These are phyloP conservation scores for Neurospora sp. DNA, from an alignment of 495 filamentous ascomycete species.

Conservation along the genomic window DNA sequence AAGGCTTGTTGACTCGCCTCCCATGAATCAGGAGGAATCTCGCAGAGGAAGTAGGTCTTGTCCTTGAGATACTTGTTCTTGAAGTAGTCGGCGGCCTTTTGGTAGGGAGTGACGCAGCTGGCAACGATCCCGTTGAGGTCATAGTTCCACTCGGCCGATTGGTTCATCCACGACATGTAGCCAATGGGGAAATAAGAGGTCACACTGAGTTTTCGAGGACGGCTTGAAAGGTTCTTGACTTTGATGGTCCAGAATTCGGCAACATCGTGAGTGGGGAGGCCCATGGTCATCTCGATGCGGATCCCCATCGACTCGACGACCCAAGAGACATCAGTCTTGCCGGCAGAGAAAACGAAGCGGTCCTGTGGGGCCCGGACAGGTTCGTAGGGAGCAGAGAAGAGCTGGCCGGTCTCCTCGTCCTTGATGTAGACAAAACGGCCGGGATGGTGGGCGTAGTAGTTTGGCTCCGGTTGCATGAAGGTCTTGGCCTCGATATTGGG, in stretches of 20 bases:
- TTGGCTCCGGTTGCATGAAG: slow-evolving; percentile 51
- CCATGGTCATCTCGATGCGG: slow-evolving; percentile 43
- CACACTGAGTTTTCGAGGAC: slow-evolving; percentile 37
- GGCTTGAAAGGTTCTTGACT: slow-evolving; percentile 40
- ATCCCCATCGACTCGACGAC: slow-evolving; percentile 39
- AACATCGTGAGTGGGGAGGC: slow-evolving; percentile 42
- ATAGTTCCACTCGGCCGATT: slow-evolving; percentile 39
- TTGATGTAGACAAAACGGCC: slow-evolving; percentile 51
- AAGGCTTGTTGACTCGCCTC: slow-evolving; percentile 41
- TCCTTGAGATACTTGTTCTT: slow-evolving; percentile 49
- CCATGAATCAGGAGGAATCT: slow-evolving; percentile 40
- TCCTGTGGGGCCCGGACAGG: slow-evolving; percentile 40
- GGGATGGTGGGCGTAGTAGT: slow-evolving; percentile 49
- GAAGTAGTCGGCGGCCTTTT: slow-evolving; percentile 45
- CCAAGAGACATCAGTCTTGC: slow-evolving; percentile 45
- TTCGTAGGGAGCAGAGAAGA: slow-evolving; percentile 48
- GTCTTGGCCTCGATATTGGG: slow-evolving; percentile 48
- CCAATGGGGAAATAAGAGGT: slow-evolving; percentile 49
- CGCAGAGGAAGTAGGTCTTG: slow-evolving; percentile 47
- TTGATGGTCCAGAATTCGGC: slow-evolving; percentile 46
- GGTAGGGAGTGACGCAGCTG: slow-evolving; percentile 45
- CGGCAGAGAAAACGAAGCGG: slow-evolving; percentile 44
- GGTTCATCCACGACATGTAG: slow-evolving; percentile 55
- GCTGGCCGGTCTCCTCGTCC: slow-evolving; percentile 40
- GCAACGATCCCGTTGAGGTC: slow-evolving; percentile 39